Conservation (phyloP, 2,329 filamentous ascomycete species). For the Fusarium globosum region DNA sequence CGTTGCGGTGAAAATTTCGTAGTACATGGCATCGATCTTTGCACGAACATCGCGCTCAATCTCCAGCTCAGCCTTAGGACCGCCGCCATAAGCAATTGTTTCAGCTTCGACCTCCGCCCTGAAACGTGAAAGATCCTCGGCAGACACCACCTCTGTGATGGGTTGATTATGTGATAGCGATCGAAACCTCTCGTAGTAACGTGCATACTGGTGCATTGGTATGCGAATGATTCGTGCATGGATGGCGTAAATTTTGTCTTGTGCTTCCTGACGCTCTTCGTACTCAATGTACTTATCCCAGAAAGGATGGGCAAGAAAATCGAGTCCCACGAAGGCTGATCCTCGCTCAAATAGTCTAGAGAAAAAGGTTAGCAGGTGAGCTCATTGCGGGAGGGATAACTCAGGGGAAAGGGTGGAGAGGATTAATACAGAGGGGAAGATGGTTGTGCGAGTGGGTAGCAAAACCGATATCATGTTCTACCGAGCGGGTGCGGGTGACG, state of each 20-base stretch:
- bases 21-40: constrained; percentile 83
- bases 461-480: constrained; percentile 58
- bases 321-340: constrained; percentile 84
- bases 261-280: constrained; percentile 87
- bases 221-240: constrained; percentile 86
- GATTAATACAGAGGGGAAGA: constrained; percentile 68
- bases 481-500: constrained; percentile 50
- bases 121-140: constrained; percentile 75
- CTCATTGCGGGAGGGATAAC: constrained; percentile 44
- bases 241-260: constrained; percentile 87
- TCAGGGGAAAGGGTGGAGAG: constrained; percentile 54
- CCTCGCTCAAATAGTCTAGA: constrained; percentile 91
- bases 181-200: constrained; percentile 93
- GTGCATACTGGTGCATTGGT: constrained; percentile 94
- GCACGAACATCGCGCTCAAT: constrained; percentile 84
- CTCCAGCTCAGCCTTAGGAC: constrained; percentile 76
- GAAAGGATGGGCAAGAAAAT: constrained; percentile 94
- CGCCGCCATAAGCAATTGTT: constrained; percentile 61
- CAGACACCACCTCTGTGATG: constrained; percentile 75
- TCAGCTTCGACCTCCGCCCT: constrained; percentile 78
- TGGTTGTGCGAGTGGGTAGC: constrained; percentile 64
- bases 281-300: constrained; percentile 99
- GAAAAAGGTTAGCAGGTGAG: constrained; percentile 44
- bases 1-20: constrained; percentile 82
- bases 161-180: constrained; percentile 79